Conservation (phyloP, 2,329 filamentous ascomycete species). For the Arachnomyces sp. region DNA sequence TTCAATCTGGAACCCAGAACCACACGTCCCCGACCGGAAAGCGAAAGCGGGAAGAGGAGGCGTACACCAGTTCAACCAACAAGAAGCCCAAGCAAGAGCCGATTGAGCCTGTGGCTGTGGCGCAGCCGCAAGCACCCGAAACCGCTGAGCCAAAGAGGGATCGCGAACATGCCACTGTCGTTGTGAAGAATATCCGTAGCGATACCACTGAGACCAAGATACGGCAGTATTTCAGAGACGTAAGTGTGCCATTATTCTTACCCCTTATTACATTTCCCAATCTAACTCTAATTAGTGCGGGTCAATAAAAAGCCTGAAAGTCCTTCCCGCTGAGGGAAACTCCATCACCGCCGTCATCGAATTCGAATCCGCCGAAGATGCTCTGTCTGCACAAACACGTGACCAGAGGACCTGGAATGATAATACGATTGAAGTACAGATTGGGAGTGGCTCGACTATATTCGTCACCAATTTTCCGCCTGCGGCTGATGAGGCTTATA, state of each 20-base stretch:
- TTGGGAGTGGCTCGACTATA: constrained; percentile 70
- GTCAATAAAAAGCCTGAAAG: constrained; percentile 66
- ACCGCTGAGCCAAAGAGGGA: constrained; percentile 58
- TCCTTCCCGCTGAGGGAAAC: constrained; percentile 54
- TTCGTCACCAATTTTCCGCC: constrained; percentile 85
- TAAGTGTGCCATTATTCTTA: constrained; percentile 22
- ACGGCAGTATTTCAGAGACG: constrained; percentile 80
- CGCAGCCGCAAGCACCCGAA: constrained; percentile 29
- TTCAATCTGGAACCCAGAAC: constrained; percentile 13
- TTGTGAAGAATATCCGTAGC: constrained; percentile 67
- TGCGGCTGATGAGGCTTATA: constrained; percentile 40
- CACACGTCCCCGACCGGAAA: constrained; percentile 42
- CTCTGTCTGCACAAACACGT: constrained; percentile 68
- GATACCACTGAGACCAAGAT: constrained; percentile 64
- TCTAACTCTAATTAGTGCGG: constrained; percentile 48
- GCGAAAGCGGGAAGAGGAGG: constrained; percentile 62
- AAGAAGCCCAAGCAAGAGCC: constrained; percentile 59
- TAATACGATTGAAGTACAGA: constrained; percentile 61
- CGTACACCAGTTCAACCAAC: constrained; percentile 43
- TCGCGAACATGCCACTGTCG: constrained; percentile 78
- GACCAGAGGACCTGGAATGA: constrained; percentile 73
- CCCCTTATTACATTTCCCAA: constrained; percentile 3
- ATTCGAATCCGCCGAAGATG: constrained; percentile 73
- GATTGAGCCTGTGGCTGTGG: constrained; percentile 17
- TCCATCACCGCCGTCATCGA: constrained; percentile 70